These are phyloP conservation scores for Gracilaria gracilis DNA, from an alignment of 23 red algal species.

Conservation along the genomic window DNA sequence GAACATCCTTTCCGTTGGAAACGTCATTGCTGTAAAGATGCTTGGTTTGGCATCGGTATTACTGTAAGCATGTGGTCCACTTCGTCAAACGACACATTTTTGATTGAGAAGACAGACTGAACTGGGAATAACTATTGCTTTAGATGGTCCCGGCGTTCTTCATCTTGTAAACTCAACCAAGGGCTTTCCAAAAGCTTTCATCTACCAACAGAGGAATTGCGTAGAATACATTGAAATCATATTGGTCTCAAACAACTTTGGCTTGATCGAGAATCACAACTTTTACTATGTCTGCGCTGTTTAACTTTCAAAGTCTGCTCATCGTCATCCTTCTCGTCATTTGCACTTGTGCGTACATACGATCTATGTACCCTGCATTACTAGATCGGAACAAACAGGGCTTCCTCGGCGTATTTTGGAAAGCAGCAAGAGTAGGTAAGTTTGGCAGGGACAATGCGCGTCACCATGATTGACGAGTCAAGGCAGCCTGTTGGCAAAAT, in stretches of 20 bases:
- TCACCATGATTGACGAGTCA: background rate
- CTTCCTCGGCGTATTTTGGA: conserved; percentile 97
- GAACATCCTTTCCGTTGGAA: background rate
- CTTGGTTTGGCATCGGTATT: too few relatives aligned
- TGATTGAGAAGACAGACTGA: too few relatives aligned
- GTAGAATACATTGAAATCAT: background rate
- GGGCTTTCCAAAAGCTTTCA: background rate
- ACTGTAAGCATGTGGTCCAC: background rate
- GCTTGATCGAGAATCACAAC: background rate
- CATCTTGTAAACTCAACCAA: too few relatives aligned
- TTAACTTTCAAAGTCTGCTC: conserved; percentile 98
- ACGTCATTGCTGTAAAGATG: background rate
- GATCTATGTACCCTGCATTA: conserved; percentile 87
- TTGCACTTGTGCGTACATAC: conserved; percentile 98
- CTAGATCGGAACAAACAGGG: conserved; percentile 94
- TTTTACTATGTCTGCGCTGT: conserved; percentile 91
- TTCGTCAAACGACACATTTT: too few relatives aligned
- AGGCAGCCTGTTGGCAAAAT: too few relatives aligned
- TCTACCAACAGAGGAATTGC: background rate
- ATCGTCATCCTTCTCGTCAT: conserved; percentile 96
- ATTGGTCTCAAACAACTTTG: background rate
- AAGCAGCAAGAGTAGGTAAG: conserved; percentile 94
- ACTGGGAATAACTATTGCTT: too few relatives aligned
- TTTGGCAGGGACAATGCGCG: background rate
- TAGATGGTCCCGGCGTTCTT: too few relatives aligned